phyloP scores from a whole-genome alignment of 306 rosid genomes.

The Acacia crassicarpa region DNA sequence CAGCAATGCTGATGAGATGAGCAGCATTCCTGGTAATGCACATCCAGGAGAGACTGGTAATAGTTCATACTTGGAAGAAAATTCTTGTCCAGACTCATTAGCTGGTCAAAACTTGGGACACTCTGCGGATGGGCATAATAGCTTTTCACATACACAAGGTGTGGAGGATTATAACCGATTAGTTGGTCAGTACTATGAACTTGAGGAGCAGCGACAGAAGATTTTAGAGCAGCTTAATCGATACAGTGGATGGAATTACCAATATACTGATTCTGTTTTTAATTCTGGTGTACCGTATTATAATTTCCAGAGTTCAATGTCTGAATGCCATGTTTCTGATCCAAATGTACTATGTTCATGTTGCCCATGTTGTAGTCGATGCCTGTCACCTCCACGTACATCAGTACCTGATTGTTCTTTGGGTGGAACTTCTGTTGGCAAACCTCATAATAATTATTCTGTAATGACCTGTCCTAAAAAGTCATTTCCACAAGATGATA shows the following conservation, averaged over 20 bases:
- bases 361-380: slow-evolving; percentile 54
- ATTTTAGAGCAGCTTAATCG: slow-evolving; percentile 73
- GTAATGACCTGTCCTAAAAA: slow-evolving; percentile 40
- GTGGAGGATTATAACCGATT: slow-evolving; percentile 60
- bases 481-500: slow-evolving; percentile 43
- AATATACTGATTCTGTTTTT: slow-evolving; percentile 39
- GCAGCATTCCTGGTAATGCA: slow-evolving; percentile 27
- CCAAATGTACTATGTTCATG: slow-evolving; percentile 50
- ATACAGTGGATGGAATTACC: slow-evolving; percentile 60
- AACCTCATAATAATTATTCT: slow-evolving; percentile 37
- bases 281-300: slow-evolving; percentile 36
- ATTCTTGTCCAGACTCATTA: slow-evolving; percentile 38
- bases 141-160: slow-evolving; percentile 42
- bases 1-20: slow-evolving; percentile 49
- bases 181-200: slow-evolving; percentile 66
- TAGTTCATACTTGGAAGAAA: slow-evolving; percentile 45
- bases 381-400: slow-evolving; percentile 37
- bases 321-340: slow-evolving; percentile 46
- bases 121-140: slow-evolving; percentile 24
- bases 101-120: slow-evolving; percentile 5
- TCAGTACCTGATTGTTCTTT: slow-evolving; percentile 42
- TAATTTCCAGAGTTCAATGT: slow-evolving; percentile 40
- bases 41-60: slow-evolving; percentile 39
- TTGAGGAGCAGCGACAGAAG: slow-evolving; percentile 79
- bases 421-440: slow-evolving; percentile 44